Evolutionary conservation across 257 asterid genomes (phyloP).

Genomic region (Galeopsis tetrahit): DNA sequence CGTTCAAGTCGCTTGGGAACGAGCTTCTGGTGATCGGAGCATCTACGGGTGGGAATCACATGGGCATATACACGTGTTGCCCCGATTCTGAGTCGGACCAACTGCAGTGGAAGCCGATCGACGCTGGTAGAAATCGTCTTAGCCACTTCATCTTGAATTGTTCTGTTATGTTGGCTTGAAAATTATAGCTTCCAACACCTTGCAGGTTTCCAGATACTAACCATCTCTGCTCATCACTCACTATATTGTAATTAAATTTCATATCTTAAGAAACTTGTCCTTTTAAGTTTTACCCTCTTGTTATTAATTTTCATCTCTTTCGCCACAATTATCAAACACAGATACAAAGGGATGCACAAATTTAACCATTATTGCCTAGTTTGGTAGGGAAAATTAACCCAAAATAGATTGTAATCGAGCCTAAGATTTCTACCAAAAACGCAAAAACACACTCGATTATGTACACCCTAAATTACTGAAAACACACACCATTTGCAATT

Average conservation of each 20-base stretch:
- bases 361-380: not conserved
- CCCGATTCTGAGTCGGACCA: slow-evolving; percentile 51
- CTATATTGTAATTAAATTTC: slow-evolving; percentile 14
- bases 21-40: slow-evolving; percentile 75
- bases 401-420: no score
- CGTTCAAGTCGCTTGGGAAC: slow-evolving; percentile 73
- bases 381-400: no score
- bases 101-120: slow-evolving; percentile 62
- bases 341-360: not conserved
- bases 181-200: not conserved
- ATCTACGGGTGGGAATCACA: slow-evolving; percentile 41
- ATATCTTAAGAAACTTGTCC: not conserved
- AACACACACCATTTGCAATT: no score
- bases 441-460: no score
- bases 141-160: slow-evolving; percentile 74
- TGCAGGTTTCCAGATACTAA: not conserved
- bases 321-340: not conserved
- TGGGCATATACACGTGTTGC: slow-evolving; percentile 68
- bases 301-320: not conserved
- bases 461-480: no score
- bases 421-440: no score
- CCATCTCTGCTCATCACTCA: slow-evolving; percentile 9
- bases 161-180: slow-evolving; percentile 79
- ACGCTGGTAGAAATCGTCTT: slow-evolving; percentile 55
- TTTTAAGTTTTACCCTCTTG: not conserved